These are phyloP conservation scores for Hypholoma sublateritium DNA, from an alignment of 768 basidiomycete species.

Conservation along the genomic window DNA sequence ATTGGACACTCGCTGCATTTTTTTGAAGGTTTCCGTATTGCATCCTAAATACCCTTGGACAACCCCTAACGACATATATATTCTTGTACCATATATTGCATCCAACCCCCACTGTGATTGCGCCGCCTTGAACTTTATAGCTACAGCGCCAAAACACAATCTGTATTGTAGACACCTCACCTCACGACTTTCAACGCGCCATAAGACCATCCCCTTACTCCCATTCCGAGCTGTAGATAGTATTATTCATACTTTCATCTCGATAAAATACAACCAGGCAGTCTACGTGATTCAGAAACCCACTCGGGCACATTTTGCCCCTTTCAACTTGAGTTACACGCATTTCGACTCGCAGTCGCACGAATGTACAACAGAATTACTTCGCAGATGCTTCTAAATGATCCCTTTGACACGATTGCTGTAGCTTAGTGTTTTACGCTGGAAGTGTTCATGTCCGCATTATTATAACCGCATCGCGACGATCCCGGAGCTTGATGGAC, in stretches of 20 bases:
- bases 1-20: neutral
- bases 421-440: too few relatives aligned
- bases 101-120: neutral
- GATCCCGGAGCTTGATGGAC: neutral
- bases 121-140: neutral
- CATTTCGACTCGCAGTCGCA: neutral
- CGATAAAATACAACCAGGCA: neutral
- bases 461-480: neutral
- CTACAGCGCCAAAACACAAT: neutral
- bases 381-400: too few relatives aligned
- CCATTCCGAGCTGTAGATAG: neutral
- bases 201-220: neutral
- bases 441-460: neutral
- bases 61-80: neutral
- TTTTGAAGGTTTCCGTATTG: neutral
- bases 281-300: neutral
- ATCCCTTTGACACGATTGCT: too few relatives aligned
- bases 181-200: neutral
- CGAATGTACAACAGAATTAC: too few relatives aligned
- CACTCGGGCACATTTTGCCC: neutral
- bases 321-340: neutral
- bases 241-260: neutral
- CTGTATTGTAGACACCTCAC: neutral
- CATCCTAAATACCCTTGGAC: neutral
- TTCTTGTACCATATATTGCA: conserved; percentile 2